phyloP scores from a whole-genome alignment of 306 rosid genomes.

The Prunus fruticosa region DNA sequence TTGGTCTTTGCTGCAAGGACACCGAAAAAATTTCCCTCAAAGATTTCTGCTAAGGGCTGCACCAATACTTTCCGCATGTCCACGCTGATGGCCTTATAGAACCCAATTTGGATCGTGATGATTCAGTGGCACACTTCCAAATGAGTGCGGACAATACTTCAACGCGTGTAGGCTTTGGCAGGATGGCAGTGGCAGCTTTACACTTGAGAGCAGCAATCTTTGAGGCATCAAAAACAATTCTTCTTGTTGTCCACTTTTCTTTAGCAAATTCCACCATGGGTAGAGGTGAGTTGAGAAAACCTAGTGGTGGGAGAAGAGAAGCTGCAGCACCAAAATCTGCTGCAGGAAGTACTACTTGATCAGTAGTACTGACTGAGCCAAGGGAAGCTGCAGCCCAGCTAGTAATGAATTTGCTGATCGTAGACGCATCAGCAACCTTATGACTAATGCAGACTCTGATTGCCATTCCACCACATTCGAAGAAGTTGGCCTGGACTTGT shows the following conservation, averaged over 20 bases:
- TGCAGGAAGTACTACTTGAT: background rate
- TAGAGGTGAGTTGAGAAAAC: background rate
- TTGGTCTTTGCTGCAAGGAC: background rate
- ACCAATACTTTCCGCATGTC: slow-evolving; percentile 25
- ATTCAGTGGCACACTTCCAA: slow-evolving; percentile 41
- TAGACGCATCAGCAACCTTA: slow-evolving; percentile 31
- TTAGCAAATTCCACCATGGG: background rate
- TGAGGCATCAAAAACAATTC: slow-evolving; percentile 34
- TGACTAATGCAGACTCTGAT: slow-evolving; percentile 35
- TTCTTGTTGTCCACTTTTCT: slow-evolving; percentile 14
- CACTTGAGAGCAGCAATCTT: slow-evolving; percentile 32
- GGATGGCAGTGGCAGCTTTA: slow-evolving; percentile 4
- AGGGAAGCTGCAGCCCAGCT: slow-evolving; percentile 17
- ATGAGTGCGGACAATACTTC: slow-evolving; percentile 39
- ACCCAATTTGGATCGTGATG: slow-evolving; percentile 12
- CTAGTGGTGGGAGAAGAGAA: background rate
- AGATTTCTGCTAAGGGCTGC: slow-evolving; percentile 15
- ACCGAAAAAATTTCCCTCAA: slow-evolving; percentile 41
- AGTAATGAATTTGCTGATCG: slow-evolving; percentile 29
- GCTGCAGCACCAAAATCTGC: background rate
- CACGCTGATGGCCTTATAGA: slow-evolving; percentile 20
- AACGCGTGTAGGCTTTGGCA: slow-evolving; percentile 26
- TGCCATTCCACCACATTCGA: slow-evolving; percentile 27
- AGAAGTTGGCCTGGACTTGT: background rate
- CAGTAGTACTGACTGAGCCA: background rate